These are phyloP conservation scores for Nitzschia inconspicua DNA, from an alignment of 108 stramenopile species.

Conservation along the genomic window DNA sequence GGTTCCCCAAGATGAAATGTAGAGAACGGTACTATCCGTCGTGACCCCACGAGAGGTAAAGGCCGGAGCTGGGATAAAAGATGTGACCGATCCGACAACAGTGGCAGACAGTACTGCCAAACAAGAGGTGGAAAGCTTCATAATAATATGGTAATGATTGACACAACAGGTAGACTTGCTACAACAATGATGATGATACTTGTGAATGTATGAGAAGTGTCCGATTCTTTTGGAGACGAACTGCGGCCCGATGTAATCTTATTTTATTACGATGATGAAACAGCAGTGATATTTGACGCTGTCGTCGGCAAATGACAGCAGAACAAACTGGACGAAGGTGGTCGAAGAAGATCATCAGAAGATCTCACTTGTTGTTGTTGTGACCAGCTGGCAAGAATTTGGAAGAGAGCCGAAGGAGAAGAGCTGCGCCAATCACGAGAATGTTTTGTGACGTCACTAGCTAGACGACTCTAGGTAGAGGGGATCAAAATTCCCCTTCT, in stretches of 20 bases:
- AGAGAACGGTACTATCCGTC: conserved; percentile 12
- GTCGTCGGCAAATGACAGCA: background rate
- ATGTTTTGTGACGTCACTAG: too few species aligned
- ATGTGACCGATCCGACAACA: conserved; percentile 1
- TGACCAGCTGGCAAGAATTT: conserved; percentile 8
- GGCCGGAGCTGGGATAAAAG: conserved; percentile 20
- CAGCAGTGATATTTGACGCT: too few species aligned
- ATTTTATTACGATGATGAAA: background rate
- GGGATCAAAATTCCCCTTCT: too few species aligned
- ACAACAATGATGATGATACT: background rate
- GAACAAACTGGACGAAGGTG: background rate
- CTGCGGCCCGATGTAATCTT: background rate
- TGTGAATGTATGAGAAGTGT: too few species aligned
- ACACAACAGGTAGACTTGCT: background rate
- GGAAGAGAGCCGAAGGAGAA: background rate
- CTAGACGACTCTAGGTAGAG: too few species aligned
- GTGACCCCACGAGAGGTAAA: background rate
- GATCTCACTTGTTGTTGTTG: background rate
- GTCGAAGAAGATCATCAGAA: conserved; percentile 6
- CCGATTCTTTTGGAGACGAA: background rate
- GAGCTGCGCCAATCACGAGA: background rate
- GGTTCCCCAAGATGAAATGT: conserved; percentile 54
- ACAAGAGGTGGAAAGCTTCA: conserved; percentile 13
- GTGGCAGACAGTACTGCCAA: conserved; percentile 4
- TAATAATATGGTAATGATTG: background rate